Percentiles rank a stretch among this genome's conserved stretches.
Conservation (phyloP, 176 grass and related monocot species). For the Thinopyrum elongatum region DNA sequence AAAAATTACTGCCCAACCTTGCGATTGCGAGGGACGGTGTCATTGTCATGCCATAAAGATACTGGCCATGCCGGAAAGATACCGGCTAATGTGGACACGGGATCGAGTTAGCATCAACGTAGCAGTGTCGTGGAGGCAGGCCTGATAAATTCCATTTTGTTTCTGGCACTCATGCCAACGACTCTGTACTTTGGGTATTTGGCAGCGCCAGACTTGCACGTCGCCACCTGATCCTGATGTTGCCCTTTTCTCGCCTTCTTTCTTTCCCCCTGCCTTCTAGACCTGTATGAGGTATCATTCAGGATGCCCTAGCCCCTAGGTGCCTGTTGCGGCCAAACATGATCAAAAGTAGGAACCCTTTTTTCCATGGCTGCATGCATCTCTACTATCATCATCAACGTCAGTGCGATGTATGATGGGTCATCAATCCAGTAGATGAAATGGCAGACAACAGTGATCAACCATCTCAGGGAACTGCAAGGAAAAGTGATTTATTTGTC, state of each 20-base stretch:
- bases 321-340: slow-evolving; percentile 36
- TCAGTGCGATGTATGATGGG: slow-evolving; percentile 31
- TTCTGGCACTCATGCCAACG: slow-evolving; percentile 17
- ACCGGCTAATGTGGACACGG: slow-evolving; percentile 18
- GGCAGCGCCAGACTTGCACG: slow-evolving; percentile 32
- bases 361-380: slow-evolving; percentile 27
- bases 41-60: slow-evolving; percentile 26
- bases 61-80: slow-evolving; percentile 11
- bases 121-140: slow-evolving; percentile 12
- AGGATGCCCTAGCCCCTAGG: background rate
- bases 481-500: background rate
- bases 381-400: slow-evolving; percentile 10
- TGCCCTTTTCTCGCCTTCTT: slow-evolving; percentile 9
- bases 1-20: slow-evolving; percentile 34
- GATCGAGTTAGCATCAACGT: slow-evolving; percentile 18
- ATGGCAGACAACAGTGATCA: slow-evolving; percentile 33
- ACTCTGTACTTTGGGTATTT: slow-evolving; percentile 31
- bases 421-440: slow-evolving; percentile 31
- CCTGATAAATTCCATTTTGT: slow-evolving; percentile 16
- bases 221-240: slow-evolving; percentile 3
- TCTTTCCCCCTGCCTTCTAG: slow-evolving; percentile 7
- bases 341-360: background rate
- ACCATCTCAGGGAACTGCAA: background rate
- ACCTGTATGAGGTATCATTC: slow-evolving; percentile 30
- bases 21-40: background rate